These are phyloP conservation scores for Globisporangium paddicum DNA, from an alignment of 352 stramenopile species.

Conservation along the genomic window DNA sequence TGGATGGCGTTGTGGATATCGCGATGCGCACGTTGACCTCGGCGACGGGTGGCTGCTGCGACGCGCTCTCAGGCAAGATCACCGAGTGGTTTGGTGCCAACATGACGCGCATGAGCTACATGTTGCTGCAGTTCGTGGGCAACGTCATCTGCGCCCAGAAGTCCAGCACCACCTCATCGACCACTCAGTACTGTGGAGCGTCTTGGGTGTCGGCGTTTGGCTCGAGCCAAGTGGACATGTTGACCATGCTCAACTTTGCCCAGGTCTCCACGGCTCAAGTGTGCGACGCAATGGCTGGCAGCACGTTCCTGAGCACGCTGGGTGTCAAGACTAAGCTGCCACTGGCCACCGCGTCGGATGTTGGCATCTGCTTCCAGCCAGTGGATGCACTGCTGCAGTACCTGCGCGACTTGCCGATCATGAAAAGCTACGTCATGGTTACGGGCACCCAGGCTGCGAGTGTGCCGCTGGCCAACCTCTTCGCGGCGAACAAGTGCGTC, in stretches of 20 bases:
- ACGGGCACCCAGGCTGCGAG: conserved; percentile 8
- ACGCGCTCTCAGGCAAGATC: conserved; percentile 32
- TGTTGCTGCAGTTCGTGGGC: conserved; percentile 19
- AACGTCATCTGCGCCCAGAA: conserved; percentile 34
- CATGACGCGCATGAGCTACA: conserved; percentile 23
- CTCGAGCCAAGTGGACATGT: conserved; percentile 1
- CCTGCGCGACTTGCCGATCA: conserved; percentile 25
- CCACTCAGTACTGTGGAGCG: conserved; percentile 30
- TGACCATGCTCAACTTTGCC: conserved; percentile 14
- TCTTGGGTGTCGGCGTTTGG: conserved; percentile 25
- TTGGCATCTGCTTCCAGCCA: conserved; percentile 43
- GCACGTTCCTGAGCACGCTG: conserved; percentile 33
- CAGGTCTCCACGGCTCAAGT: conserved; percentile 46
- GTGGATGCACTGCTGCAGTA: conserved; percentile 29
- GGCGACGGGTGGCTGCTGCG: conserved; percentile 27
- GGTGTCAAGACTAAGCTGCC: conserved; percentile 17
- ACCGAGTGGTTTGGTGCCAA: conserved; percentile 26
- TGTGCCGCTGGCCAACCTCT: conserved; percentile 30
- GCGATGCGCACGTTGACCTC: conserved; percentile 15
- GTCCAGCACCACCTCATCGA: conserved; percentile 3
- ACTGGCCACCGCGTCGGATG: conserved; percentile 20
- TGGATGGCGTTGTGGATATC: conserved; percentile 25
- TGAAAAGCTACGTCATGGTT: conserved; percentile 13
- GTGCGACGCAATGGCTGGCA: conserved; percentile 35
- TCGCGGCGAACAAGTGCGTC: conserved; percentile 35